These are phyloP conservation scores for Xylaria palmicola DNA, from an alignment of 495 filamentous ascomycete species.

Conservation along the genomic window DNA sequence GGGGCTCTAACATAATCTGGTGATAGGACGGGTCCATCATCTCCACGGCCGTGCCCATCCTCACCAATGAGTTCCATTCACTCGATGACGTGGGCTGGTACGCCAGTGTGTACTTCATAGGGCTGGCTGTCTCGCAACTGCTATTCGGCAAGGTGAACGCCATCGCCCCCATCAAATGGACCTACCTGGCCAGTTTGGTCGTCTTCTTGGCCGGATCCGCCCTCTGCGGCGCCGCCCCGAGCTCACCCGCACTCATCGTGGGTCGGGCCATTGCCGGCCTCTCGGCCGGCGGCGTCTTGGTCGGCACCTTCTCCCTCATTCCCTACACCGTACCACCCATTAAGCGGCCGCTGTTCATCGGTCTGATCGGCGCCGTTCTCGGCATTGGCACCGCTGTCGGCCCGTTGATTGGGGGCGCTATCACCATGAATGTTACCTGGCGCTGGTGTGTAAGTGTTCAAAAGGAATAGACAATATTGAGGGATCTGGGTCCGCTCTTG, in stretches of 20 bases:
- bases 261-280: constrained; percentile 43
- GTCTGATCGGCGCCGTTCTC: constrained; percentile 26
- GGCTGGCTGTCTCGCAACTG: constrained; percentile 38
- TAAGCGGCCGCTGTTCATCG: constrained; percentile 44
- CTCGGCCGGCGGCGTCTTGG: constrained; percentile 49
- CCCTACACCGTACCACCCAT: constrained; percentile 36
- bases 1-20: too few species aligned
- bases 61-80: constrained; percentile 30
- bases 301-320: constrained; percentile 43
- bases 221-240: constrained; percentile 52
- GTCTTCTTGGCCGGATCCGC: constrained; percentile 54
- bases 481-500: too few species aligned
- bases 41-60: constrained; percentile 30
- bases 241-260: constrained; percentile 49
- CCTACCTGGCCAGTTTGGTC: constrained; percentile 27
- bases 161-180: constrained; percentile 30
- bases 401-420: constrained; percentile 43
- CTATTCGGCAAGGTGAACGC: constrained; percentile 43
- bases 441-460: constrained; percentile 33
- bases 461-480: too few species aligned
- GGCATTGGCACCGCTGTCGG: neutral
- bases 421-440: constrained; percentile 47
- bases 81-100: constrained; percentile 39
- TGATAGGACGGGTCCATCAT: constrained; percentile 27
- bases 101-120: constrained; percentile 37